phyloP scores from a whole-genome alignment of 345 rosid genomes.

The Eutrema japonicum region DNA sequence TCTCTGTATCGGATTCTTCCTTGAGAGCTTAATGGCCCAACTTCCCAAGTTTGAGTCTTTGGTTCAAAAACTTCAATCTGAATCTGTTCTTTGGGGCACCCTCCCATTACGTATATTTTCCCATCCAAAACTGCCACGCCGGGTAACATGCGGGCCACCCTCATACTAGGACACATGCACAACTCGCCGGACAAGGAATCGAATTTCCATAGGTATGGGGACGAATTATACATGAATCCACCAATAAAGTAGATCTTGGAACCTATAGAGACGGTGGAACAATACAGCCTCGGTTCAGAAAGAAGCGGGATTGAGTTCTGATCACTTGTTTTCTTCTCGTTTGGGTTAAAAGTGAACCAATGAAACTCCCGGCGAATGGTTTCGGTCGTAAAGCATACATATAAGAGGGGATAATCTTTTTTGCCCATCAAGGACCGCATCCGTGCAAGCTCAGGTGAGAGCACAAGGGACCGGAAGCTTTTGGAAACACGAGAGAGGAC shows the following conservation, averaged over 20 bases:
- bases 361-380: not conserved
- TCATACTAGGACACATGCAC: conserved; percentile 58
- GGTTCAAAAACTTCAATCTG: conserved; percentile 73
- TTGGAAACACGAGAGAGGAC: conserved; percentile 60
- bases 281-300: conserved; percentile 43
- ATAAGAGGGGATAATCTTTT: conserved; percentile 43
- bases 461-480: conserved; percentile 52
- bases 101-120: conserved; percentile 68
- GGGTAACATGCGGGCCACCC: conserved; percentile 51
- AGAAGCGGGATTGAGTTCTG: conserved; percentile 46
- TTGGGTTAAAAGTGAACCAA: conserved; percentile 9
- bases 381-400: conserved; percentile 46
- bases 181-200: conserved; percentile 62
- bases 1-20: not conserved
- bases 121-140: conserved; percentile 50
- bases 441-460: conserved; percentile 56
- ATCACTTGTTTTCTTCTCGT: conserved; percentile 5
- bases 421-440: conserved; percentile 54
- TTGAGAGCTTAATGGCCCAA: conserved; percentile 33
- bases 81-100: conserved; percentile 47
- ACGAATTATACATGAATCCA: conserved; percentile 49
- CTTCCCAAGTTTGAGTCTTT: conserved; percentile 46
- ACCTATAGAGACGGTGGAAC: conserved; percentile 55
- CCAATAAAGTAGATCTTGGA: conserved; percentile 61
- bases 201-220: conserved; percentile 56